Evolutionary conservation across 78 protist genomes (phyloP), one percentile per base, ranked within the genome.

Genomic region (Polysphondylium violaceum): DNA sequence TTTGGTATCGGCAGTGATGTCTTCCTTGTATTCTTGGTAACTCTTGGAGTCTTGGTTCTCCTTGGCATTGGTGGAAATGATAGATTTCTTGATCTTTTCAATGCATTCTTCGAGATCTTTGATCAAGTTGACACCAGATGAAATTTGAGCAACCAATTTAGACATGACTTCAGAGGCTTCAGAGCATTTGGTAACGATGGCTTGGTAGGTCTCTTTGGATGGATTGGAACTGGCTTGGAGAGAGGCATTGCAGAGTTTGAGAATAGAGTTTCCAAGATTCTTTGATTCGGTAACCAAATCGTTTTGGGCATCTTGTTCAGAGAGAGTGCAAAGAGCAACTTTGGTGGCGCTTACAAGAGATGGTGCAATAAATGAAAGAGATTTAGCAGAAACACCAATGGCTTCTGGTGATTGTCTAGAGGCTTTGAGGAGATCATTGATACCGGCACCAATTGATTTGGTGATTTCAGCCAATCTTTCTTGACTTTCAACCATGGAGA

Each of bases 401-500:
- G 77, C 86, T 61, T 88, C 94, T 41, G 94, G 94, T 53, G 94
- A 88, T 67, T 76, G 93, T 58, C 90, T 88, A 23, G 92, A 85
- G 0, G 88, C 96, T 73, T 85, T 87, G 12, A 69, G 31, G 7
- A 76, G 41, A 50, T 72, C 88, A 44, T 76, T 74, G 51, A 76
- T 75, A 29, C 87, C 83, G 27, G 33, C 51, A 60, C 77, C 87
- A 78, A 93, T 87, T 1, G 67, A 56, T 55, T 67, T 74, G 23
- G 86, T 65, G 2, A 88, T 61, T 25, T 88, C 88, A 38, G 76
- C 94, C 74, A 88, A 53, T 50, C 23, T 25, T 8, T 88, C 94
- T 72, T 88, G 94, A 8, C 67, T n/a, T 40, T 74, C 94, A 44
- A 68, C 27, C 43, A 67, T 65, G 12, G 94, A 43, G 41, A 78